Evolutionary conservation across 192 early-diverging fungal species (phyloP), one percentile per base, ranked within the genome.

Genomic region (Coemansia sp.): DNA sequence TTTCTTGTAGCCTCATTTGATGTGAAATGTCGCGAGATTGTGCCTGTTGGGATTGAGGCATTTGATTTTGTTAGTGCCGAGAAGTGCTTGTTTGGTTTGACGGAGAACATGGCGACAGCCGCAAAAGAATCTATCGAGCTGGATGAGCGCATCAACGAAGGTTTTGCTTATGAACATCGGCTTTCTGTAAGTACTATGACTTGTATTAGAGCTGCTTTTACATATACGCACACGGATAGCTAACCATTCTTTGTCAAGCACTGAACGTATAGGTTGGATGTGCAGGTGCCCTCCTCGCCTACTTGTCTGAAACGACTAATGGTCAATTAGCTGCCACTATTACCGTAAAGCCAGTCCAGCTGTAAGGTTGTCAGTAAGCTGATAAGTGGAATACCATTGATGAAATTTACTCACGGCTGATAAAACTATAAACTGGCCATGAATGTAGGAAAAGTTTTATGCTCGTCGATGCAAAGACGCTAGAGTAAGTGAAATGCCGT

Each of bases 271-370:
- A 76, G 80, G 41, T 82, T 38, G 80, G 66, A 27, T 76, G 75
- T 23, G 70, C 72, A 12, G 80, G 80, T 3, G 80, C 74, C 4
- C 27, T 82, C 39, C 44, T 82, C 4, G 66, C 64, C 1, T 59
- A 82, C 61, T 46, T 82, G n/a, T 31, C 32, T 36, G 37, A 73
- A 34, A 15, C 55, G 12, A 17, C 21, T 12, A 23, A 34, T n/a
- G 17, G 25, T 3, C 34, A 51, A 8, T 1, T 68, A 1, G 27
- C 15, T 17, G 37, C n/a, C 14, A 31, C 17, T 11, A 57, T 72
- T 19, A 31, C 25, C 5, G 34, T 71, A n/a, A 34, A 37, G 23
- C n/a, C 46, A 31, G 34, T 44, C 10, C 38, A 14, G 3, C 48
- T 76, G 74, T 76, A 73, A 70, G 74, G 21, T 55, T 4, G 5